These are phyloP conservation scores for Pythium chondricola DNA, from an alignment of 352 stramenopile species.

Conservation along the genomic window DNA sequence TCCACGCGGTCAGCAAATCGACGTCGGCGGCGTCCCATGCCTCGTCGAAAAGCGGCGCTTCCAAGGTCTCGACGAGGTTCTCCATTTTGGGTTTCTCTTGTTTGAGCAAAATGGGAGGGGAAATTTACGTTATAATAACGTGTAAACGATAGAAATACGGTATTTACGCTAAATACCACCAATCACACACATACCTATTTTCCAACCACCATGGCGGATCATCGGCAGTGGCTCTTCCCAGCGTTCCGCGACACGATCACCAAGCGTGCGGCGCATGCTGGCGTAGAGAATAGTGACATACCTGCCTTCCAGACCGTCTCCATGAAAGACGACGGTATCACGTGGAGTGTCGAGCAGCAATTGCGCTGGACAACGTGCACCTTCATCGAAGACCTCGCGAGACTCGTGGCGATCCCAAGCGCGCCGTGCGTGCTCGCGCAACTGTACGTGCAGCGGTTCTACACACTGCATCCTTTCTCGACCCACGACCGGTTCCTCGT, in stretches of 20 bases:
- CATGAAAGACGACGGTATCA: slow-evolving; percentile 31
- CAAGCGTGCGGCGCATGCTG: background rate
- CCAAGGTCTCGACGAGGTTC: too few relatives aligned
- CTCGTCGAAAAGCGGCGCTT: too few relatives aligned
- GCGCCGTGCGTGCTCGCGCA: slow-evolving; percentile 48
- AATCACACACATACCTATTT: too few relatives aligned
- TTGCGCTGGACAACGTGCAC: slow-evolving; percentile 56
- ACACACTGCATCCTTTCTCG: slow-evolving; percentile 71
- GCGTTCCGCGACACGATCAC: slow-evolving; percentile 11
- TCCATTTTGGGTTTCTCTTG: too few relatives aligned
- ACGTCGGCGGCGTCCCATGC: background rate
- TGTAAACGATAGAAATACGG: background rate
- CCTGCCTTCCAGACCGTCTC: slow-evolving; percentile 38
- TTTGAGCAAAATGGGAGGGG: too few relatives aligned
- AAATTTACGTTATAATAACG: too few relatives aligned
- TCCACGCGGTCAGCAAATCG: background rate
- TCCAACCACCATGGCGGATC: slow-evolving; percentile 13
- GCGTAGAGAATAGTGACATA: background rate
- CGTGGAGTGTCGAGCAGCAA: slow-evolving; percentile 53
- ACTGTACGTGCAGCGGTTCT: slow-evolving; percentile 73
- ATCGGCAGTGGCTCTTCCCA: slow-evolving; percentile 7
- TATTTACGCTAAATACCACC: background rate
- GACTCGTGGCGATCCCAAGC: slow-evolving; percentile 53
- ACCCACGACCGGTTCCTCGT: slow-evolving; percentile 77
- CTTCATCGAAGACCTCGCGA: slow-evolving; percentile 62